Conservation (phyloP, 2,329 filamentous ascomycete genomes). For the Colletotrichum kahawae region DNA sequence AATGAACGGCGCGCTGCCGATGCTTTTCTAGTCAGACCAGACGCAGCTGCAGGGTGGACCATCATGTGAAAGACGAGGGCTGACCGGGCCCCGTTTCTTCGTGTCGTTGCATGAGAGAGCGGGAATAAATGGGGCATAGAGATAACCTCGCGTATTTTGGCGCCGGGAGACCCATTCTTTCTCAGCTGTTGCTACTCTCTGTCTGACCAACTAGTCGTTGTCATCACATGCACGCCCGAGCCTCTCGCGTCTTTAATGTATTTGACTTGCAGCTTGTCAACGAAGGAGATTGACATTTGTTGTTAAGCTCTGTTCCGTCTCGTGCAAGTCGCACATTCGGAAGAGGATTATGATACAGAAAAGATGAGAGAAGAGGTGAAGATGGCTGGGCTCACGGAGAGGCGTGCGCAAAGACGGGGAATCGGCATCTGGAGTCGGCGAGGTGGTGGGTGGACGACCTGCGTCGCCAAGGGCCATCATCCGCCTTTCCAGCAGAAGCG, state of each 20-base stretch:
- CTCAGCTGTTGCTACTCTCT: background rate
- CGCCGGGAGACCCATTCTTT: background rate
- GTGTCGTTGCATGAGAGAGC: background rate
- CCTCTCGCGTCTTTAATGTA: background rate
- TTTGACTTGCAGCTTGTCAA: background rate
- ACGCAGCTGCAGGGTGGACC: background rate
- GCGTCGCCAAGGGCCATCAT: slow-evolving; percentile 14
- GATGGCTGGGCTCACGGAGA: background rate
- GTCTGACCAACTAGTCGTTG: background rate
- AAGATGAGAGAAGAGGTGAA: background rate
- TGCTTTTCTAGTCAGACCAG: background rate
- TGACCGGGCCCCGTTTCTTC: background rate
- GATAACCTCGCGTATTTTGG: background rate
- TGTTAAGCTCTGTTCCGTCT: background rate
- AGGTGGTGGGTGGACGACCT: background rate
- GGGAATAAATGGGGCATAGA: background rate
- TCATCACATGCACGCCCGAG: background rate
- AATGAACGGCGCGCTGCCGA: background rate
- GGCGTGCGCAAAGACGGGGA: slow-evolving; percentile 8
- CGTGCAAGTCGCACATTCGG: background rate
- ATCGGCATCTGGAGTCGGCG: slow-evolving; percentile 1
- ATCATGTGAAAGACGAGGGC: background rate
- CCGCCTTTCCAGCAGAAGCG: background rate
- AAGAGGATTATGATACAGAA: background rate
- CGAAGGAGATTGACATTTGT: background rate